Evolutionary conservation across 805 yeast species (phyloP), one percentile per base, ranked within the genome.

Genomic region (Tetrapisispora nanseiensis): DNA sequence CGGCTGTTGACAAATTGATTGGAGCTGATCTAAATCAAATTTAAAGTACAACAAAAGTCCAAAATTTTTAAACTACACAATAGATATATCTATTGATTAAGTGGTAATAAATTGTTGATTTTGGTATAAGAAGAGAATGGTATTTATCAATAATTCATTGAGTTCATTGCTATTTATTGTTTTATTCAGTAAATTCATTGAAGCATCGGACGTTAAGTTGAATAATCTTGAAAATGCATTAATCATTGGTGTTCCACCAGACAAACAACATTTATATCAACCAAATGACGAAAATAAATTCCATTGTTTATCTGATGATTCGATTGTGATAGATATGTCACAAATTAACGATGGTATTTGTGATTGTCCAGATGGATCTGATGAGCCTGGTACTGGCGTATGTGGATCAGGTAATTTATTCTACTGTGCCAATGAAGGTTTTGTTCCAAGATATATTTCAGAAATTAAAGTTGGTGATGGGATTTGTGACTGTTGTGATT

Each of bases 311-410:
- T 53, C 63, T 26, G 72, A 83, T 54, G 81, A 92, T 0, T 72
- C 75, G n/a, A 75, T 86, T 5, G 68, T 67, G 18, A 62, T 90
- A 16, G 68, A 79, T 32, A 67, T 68, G 40, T 66, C 66, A 29
- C 83, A 79, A 54, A 72, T 90, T 51, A 90, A 90, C 59, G 97
- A 92, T 61, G 82, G 87, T 52, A 81, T 72, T 56, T 90, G 97
- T 63, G 97, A 92, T 56, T 90, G 97, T 66, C 97, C 97, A 0
- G 98, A 92, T 64, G 97, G 97, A 0, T 78, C 89, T 4, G 98
- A 92, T 65, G 97, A 92, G 61, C 96, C 97, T 0, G 97, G 97
- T 0, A 90, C 97, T 1, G 67, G 81, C 31, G 96, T 96, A 0
- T 90, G 97, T 61, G 54, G 61, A 15, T 46, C 39, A 5, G 40